Evolutionary conservation across 2,329 filamentous ascomycete species (phyloP).

Genomic region (Exophiala spinifera): DNA sequence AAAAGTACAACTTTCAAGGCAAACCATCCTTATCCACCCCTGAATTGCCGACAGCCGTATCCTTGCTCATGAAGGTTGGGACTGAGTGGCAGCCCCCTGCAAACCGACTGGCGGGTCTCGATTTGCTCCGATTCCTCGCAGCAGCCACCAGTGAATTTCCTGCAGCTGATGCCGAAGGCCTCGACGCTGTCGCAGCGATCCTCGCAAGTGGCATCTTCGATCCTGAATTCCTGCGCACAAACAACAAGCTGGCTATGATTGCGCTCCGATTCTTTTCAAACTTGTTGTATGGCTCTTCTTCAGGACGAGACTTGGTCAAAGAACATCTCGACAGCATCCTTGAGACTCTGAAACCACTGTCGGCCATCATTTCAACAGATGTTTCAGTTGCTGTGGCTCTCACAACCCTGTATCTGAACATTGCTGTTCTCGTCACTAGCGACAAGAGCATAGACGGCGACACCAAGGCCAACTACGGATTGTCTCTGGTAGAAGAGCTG

Average conservation of each 20-base stretch:
- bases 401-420: conserved; percentile 80
- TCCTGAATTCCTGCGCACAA: conserved; percentile 60
- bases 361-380: conserved; percentile 57
- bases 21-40: conserved; percentile 36
- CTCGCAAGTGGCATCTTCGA: conserved; percentile 58
- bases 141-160: conserved; percentile 65
- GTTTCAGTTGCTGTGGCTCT: conserved; percentile 79
- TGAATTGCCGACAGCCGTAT: conserved; percentile 38
- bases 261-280: conserved; percentile 77
- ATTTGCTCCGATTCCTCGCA: conserved; percentile 80
- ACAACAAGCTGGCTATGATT: conserved; percentile 74
- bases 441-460: conserved; percentile 39
- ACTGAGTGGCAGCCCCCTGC: conserved; percentile 72
- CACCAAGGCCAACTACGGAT: conserved; percentile 40
- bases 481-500: conserved; percentile 60
- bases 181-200: conserved; percentile 61
- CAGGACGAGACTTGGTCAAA: conserved; percentile 65
- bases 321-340: conserved; percentile 60
- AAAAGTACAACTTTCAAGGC: conserved; percentile 37
- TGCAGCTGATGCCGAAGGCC: conserved; percentile 53
- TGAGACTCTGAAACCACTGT: conserved; percentile 60
- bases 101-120: conserved; percentile 78
- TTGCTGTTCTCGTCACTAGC: conserved; percentile 66
- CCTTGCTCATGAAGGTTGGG: conserved; percentile 67
- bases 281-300: conserved; percentile 66